Evolutionary conservation across 2,329 filamentous ascomycete genomes (phyloP).

Genomic region (Aspergillus fischeri): DNA sequence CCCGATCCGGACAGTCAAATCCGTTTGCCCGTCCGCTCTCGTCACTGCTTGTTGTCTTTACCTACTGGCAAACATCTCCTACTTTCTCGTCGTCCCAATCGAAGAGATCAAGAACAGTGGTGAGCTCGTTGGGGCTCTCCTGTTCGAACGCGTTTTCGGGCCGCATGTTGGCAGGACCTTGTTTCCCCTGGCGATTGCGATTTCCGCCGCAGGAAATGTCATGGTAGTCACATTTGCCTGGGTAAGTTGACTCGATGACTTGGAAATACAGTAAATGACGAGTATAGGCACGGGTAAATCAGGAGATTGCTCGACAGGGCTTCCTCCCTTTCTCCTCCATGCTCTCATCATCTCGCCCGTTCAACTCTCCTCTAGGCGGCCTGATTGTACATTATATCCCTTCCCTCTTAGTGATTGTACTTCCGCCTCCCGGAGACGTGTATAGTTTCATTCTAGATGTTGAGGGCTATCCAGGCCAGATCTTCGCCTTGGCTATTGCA

Average conservation of each 20-base stretch:
- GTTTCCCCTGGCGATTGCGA: conserved; percentile 60
- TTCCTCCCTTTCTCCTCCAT: conserved; percentile 61
- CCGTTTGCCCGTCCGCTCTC: conserved; percentile 58
- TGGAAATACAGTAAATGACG: conserved; percentile 9
- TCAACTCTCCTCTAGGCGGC: conserved; percentile 63
- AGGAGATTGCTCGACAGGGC: conserved; percentile 68
- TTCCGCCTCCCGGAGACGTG: conserved; percentile 61
- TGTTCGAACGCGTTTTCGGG: conserved; percentile 64
- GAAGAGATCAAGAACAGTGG: conserved; percentile 64
- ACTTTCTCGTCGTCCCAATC: conserved; percentile 62
- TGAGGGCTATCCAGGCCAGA: conserved; percentile 63
- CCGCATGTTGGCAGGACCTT: conserved; percentile 53
- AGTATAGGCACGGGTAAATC: conserved; percentile 60
- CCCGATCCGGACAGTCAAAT: conserved; percentile 61
- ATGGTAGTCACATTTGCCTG: conserved; percentile 68
- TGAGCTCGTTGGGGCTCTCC: conserved; percentile 64
- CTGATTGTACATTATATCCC: conserved; percentile 66
- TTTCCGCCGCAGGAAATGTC: conserved; percentile 67
- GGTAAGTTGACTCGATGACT: conserved; percentile 41
- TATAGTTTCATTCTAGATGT: conserved; percentile 72
- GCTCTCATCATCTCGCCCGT: conserved; percentile 63
- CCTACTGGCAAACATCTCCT: conserved; percentile 61
- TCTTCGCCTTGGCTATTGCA: conserved; percentile 56
- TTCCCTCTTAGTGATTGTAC: conserved; percentile 60
- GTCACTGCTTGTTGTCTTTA: conserved; percentile 61